These are phyloP conservation scores for Wickerhamiella qilinensis DNA, from an alignment of 805 yeast genomes.

Conservation along the genomic window DNA sequence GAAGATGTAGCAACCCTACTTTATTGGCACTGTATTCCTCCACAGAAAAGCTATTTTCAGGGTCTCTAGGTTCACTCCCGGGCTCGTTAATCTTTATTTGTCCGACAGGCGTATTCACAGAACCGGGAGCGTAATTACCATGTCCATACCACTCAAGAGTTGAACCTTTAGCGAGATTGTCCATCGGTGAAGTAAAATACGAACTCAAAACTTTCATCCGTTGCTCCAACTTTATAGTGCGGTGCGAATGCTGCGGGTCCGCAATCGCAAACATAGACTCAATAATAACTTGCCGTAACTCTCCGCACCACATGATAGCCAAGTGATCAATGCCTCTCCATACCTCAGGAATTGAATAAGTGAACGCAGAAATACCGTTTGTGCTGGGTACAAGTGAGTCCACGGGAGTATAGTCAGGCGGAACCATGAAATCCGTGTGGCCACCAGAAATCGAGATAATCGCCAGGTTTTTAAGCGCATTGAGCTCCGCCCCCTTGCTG, in stretches of 20 bases:
- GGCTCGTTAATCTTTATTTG: not conserved
- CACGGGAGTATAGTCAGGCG: conserved; percentile 77
- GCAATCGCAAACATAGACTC: conserved; percentile 41
- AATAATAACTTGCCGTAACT: conserved; percentile 51
- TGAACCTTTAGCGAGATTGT: not conserved
- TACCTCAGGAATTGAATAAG: conserved; percentile 76
- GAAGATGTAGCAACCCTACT: not conserved
- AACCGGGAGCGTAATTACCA: not conserved
- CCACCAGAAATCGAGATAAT: conserved; percentile 87
- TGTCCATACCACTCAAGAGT: conserved; percentile 1
- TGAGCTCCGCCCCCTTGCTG: conserved; percentile 21
- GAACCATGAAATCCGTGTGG: conserved; percentile 53
- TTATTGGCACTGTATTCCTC: not conserved
- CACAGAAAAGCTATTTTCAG: conserved; percentile 1
- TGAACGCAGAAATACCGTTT: conserved; percentile 68
- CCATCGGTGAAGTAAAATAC: conserved; percentile 6
- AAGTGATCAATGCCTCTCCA: conserved; percentile 93
- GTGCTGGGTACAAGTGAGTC: conserved; percentile 53
- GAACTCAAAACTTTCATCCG: conserved; percentile 32
- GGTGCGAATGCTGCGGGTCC: conserved; percentile 28
- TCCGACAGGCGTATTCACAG: conserved; percentile 1
- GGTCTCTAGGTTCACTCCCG: not conserved
- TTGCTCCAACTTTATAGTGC: conserved; percentile 33
- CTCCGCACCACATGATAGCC: conserved; percentile 95
- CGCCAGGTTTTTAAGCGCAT: conserved; percentile 41